Evolutionary conservation across 768 basidiomycete species (phyloP), one percentile per base, ranked within the genome.

Genomic region (Suillus decipiens): DNA sequence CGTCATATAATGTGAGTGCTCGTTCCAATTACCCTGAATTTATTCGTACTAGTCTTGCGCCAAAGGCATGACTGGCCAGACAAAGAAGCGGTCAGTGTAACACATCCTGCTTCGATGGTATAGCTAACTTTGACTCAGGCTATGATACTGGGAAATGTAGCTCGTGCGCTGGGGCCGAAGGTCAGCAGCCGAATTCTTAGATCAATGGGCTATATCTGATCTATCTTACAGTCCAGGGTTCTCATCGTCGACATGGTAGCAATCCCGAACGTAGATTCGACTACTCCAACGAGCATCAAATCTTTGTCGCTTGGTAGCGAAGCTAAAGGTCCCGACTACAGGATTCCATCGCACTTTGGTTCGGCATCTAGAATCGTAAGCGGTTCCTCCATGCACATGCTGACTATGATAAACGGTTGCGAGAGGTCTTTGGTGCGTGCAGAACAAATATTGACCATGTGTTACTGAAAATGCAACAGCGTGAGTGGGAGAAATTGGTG

Each of bases 51-150:
- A 31, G 12, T 28, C 3, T 17, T 48, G 19, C 11, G 34, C 12
- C 55, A n/a, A 36, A 67, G 65, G 45, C 66, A 67, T 59, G 61
- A 67, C 41, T 67, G 66, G 66, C 66, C 66, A 3, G 65, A 67
- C 28, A 36, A 59, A 51, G 66, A 60, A 34, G 51, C 53, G 36
- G 60, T 61, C 19, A 10, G 36, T 37, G 17, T 33, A 5, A 4
- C 7, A 37, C 50, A 59, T n/a, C 1, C 37, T 39, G 8, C 39
- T 39, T 12, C 11, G 12, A 12, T 31, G 28, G 11, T 17, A n/a
- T 37, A 14, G 11, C 60, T 59, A 9, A 54, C 24, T 31, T 24
- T 28, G 8, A 15, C 14, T 24, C 1, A 48, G 48, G 14, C 48
- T 15, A 31, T 8, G 48, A 48, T 48, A 48, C 48, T 48, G 24